phyloP scores from a whole-genome alignment of 805 yeast species.

The Wickerhamiella allomyrinae region DNA sequence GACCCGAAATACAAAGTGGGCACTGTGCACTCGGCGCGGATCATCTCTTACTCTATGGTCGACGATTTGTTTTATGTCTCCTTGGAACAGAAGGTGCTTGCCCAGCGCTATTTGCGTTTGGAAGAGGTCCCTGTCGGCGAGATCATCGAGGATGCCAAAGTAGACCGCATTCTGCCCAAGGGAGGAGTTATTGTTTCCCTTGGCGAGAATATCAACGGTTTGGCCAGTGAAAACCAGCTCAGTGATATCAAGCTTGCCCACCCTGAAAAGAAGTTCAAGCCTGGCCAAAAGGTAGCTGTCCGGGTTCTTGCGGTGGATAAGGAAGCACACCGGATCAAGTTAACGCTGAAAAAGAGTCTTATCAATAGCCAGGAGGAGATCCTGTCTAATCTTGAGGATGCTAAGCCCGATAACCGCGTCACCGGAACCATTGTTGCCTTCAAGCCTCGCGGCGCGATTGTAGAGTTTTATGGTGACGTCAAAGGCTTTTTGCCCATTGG shows the following conservation, averaged over 20 bases:
- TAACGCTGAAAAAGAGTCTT: constrained; percentile 74
- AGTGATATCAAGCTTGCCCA: constrained; percentile 72
- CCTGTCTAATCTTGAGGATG: constrained; percentile 39
- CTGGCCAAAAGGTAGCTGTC: constrained; percentile 67
- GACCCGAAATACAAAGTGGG: constrained; percentile 37
- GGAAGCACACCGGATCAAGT: constrained; percentile 34
- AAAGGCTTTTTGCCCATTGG: constrained; percentile 72
- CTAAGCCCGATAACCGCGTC: constrained; percentile 24
- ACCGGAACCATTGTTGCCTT: constrained; percentile 59
- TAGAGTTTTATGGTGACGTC: constrained; percentile 67
- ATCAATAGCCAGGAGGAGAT: constrained; percentile 36
- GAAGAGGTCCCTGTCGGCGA: constrained; percentile 71
- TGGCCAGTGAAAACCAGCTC: constrained; percentile 61
- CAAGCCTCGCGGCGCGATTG: constrained; percentile 63
- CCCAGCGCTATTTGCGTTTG: constrained; percentile 49
- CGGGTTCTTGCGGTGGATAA: constrained; percentile 20
- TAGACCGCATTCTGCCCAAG: constrained; percentile 42
- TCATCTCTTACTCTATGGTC: constrained; percentile 49
- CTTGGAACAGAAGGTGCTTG: constrained; percentile 48
- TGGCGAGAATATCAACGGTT: constrained; percentile 48
- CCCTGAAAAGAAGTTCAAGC: constrained; percentile 85
- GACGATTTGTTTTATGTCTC: constrained; percentile 60
- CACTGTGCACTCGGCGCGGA: constrained; percentile 60
- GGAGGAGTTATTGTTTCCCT: constrained; percentile 56
- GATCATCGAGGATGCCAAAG: constrained; percentile 37